Evolutionary conservation across 2,329 filamentous ascomycete species (phyloP).

Genomic region (Nemania diffusa): DNA sequence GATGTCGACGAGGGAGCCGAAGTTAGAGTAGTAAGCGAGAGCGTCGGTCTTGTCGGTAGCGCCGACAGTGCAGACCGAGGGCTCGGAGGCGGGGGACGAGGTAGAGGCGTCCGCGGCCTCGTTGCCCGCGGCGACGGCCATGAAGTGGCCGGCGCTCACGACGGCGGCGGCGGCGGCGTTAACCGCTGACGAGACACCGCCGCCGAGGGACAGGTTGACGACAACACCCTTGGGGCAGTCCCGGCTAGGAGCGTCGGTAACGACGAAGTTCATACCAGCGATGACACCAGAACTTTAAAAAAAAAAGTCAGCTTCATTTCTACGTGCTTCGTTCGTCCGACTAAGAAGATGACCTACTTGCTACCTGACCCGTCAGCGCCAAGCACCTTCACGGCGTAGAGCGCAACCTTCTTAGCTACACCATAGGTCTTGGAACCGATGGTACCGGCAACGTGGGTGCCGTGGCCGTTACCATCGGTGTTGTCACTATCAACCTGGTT

Average conservation of each 20-base stretch:
- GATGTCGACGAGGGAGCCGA: constrained; percentile 56
- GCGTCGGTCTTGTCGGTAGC: constrained; percentile 55
- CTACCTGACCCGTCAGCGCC: constrained; percentile 45
- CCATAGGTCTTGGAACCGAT: constrained; percentile 56
- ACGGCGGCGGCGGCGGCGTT: constrained; percentile 61
- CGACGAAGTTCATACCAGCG: constrained; percentile 53
- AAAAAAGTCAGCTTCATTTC: constrained; percentile 1
- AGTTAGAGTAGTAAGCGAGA: constrained; percentile 61
- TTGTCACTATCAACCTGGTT: constrained; percentile 49
- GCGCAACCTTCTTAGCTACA: constrained; percentile 57
- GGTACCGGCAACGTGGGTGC: constrained; percentile 53
- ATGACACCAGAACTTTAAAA: constrained; percentile 44
- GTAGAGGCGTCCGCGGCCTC: constrained; percentile 52
- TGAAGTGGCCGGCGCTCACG: constrained; percentile 59
- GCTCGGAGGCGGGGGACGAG: constrained; percentile 60
- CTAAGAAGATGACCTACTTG: constrained; percentile 45
- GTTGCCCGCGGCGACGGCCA: constrained; percentile 67
- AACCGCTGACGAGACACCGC: constrained; percentile 56
- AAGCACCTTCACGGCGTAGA: constrained; percentile 61
- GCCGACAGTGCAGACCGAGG: constrained; percentile 64
- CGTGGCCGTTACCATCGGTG: constrained; percentile 55
- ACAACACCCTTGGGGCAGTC: constrained; percentile 57
- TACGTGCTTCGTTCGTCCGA: not conserved
- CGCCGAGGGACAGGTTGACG: constrained; percentile 66
- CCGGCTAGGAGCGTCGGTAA: constrained; percentile 55